Evolutionary conservation across 2,329 filamentous ascomycete genomes (phyloP), one percentile per base, ranked within the genome.

Genomic region (Hypomyces perniciosus): DNA sequence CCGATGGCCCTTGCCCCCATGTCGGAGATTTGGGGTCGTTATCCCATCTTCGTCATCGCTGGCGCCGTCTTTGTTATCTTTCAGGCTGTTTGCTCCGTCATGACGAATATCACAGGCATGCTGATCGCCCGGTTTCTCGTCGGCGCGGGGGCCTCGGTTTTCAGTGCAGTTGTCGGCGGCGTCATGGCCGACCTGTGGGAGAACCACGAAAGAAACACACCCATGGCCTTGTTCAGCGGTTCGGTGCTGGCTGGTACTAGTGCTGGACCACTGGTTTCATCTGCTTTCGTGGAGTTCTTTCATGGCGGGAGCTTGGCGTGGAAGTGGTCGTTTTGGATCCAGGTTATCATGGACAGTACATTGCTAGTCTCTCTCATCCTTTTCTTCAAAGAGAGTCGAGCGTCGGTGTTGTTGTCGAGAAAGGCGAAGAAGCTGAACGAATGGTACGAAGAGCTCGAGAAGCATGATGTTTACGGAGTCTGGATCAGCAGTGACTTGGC

Each of bases 241-340:
- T 75, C 77, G 4, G 90, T 90, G 0, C 72, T 96, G 0, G 76
- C 86, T 8, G 92, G 90, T 0, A 95, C 90, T 0, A 90, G 90
- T 0, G 70, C 86, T 1, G 91, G 90, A 0, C 90, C 90, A 0
- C 63, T 96, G 6, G 72, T 90, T 1, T 79, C 79, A 4, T 81
- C 87, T 1, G 80, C 85, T 42, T 81, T 96, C 55, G 80, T 85
- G 0, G 71, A 86, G 34, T 75, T 80, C 46, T 75, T 80, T 1
- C 77, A 70, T 1, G 60, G 70, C 8, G 59, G 65, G 6, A 67
- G 62, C 0, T 53, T 62, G n/a, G 66, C 68, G 3, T 95, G 89
- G 89, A 81, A 88, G 55, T 96, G 90, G 90, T 81, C 91, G 0
- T 95, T 95, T 65, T 95, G 90, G 77, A 76, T 91, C 29, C 91